Conservation (phyloP, 306 rosid species). For the Begonia loranthoides region DNA sequence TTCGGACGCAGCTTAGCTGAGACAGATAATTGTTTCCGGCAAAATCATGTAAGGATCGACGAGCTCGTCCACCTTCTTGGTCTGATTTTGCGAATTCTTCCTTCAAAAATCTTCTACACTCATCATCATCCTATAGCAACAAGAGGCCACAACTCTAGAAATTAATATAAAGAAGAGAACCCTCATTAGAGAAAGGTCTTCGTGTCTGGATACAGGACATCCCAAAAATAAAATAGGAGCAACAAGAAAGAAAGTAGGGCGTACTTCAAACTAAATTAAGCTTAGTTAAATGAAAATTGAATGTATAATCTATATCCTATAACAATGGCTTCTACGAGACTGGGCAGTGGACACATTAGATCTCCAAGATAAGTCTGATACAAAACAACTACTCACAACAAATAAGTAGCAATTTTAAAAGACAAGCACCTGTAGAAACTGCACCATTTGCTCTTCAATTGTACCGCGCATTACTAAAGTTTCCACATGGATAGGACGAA, state of each 20-base stretch:
- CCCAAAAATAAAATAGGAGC: too few species aligned
- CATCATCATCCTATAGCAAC: conserved; percentile 52
- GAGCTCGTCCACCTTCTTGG: conserved; percentile 46
- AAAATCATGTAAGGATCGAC: conserved; percentile 77
- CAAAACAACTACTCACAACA: neutral
- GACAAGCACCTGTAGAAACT: conserved; percentile 49
- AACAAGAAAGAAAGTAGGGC: too few species aligned
- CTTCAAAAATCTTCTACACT: conserved; percentile 35
- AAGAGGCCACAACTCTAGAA: neutral
- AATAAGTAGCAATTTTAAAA: neutral
- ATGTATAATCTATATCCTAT: too few species aligned
- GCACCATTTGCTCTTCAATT: conserved; percentile 93
- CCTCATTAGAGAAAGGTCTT: too few species aligned
- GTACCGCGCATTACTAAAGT: conserved; percentile 88
- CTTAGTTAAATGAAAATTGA: too few species aligned
- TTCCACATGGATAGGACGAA: conserved; percentile 85
- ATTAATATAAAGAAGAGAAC: too few species aligned
- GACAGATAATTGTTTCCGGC: conserved; percentile 71
- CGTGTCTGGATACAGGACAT: too few species aligned
- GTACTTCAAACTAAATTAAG: too few species aligned
- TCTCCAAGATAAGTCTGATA: too few species aligned
- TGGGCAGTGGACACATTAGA: too few species aligned
- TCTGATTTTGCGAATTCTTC: conserved; percentile 39
- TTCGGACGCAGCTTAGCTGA: conserved; percentile 52
- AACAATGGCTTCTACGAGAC: too few species aligned